Conservation (phyloP, 2,329 filamentous ascomycete genomes). For the Trichoderma oligosporum region DNA sequence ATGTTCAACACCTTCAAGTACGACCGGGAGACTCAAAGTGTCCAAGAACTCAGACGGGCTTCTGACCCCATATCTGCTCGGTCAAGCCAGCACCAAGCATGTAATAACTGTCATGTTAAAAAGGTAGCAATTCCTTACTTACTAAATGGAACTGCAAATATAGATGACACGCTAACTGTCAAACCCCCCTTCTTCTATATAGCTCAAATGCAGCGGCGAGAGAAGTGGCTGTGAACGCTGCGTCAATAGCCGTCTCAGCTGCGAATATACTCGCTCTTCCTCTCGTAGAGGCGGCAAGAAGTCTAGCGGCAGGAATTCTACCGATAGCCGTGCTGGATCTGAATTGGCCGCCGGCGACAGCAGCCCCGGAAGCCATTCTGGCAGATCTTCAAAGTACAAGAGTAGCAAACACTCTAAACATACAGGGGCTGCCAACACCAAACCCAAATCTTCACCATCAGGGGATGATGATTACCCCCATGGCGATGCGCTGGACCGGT, state of each 20-base stretch:
- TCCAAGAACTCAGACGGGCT: conserved; percentile 36
- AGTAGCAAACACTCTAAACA: conserved; percentile 7
- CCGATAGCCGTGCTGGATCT: conserved; percentile 15
- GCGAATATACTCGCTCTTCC: conserved; percentile 36
- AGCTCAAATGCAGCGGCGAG: conserved; percentile 39
- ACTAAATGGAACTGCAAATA: neutral
- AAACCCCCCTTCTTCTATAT: neutral
- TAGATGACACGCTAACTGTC: neutral
- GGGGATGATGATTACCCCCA: neutral
- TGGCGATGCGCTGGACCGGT: conserved; percentile 23
- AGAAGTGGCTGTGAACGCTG: conserved; percentile 38
- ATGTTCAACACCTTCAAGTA: conserved; percentile 41
- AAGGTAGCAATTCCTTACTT: conserved; percentile 34
- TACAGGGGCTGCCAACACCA: neutral
- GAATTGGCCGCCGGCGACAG: conserved; percentile 9
- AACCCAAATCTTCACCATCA: neutral
- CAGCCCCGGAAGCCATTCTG: conserved; percentile 14
- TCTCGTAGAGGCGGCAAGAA: conserved; percentile 32
- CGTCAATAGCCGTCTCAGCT: conserved; percentile 29
- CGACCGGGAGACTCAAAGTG: conserved; percentile 37
- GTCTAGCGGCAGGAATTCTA: conserved; percentile 24
- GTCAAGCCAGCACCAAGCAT: conserved; percentile 39
- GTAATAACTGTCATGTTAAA: conserved; percentile 39
- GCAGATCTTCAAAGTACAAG: conserved; percentile 7
- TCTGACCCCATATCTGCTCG: conserved; percentile 38